Evolutionary conservation across 2,329 filamentous ascomycete genomes (phyloP).

Genomic region (Trematosphaeria pertusa): DNA sequence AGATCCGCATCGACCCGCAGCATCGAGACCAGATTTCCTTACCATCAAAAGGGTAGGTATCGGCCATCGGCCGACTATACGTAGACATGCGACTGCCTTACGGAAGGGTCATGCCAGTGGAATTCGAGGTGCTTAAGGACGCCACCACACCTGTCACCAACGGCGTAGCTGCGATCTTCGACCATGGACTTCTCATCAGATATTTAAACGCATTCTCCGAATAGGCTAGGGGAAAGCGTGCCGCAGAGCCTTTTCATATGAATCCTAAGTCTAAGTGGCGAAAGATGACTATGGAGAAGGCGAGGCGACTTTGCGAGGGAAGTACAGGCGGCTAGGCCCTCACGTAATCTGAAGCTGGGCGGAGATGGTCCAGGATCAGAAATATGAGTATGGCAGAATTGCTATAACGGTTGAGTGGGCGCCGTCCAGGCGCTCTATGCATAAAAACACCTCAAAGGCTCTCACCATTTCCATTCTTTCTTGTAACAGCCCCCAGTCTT

Average conservation of each 20-base stretch:
- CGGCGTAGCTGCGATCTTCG: background rate
- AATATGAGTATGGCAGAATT: background rate
- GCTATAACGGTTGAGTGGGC: background rate
- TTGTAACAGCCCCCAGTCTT: no score
- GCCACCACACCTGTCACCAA: background rate
- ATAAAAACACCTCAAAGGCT: no score
- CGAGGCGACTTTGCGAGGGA: background rate
- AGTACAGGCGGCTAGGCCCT: background rate
- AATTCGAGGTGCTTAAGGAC: background rate
- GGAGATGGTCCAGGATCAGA: background rate
- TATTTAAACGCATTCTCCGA: background rate
- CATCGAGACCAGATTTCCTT: conserved; percentile 2
- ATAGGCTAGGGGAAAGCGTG: no score
- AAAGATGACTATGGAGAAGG: background rate
- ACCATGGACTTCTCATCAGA: background rate
- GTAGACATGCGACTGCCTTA: background rate
- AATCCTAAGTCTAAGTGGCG: background rate
- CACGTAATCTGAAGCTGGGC: background rate
- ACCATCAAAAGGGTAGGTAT: background rate
- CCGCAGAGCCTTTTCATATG: no score
- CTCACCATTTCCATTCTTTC: no score
- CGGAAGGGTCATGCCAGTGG: background rate
- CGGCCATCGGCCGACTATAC: background rate
- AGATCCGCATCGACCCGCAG: background rate
- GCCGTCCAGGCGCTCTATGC: no score